Conservation (phyloP, 2,329 filamentous ascomycete species). For the Juglanconis juglandina region DNA sequence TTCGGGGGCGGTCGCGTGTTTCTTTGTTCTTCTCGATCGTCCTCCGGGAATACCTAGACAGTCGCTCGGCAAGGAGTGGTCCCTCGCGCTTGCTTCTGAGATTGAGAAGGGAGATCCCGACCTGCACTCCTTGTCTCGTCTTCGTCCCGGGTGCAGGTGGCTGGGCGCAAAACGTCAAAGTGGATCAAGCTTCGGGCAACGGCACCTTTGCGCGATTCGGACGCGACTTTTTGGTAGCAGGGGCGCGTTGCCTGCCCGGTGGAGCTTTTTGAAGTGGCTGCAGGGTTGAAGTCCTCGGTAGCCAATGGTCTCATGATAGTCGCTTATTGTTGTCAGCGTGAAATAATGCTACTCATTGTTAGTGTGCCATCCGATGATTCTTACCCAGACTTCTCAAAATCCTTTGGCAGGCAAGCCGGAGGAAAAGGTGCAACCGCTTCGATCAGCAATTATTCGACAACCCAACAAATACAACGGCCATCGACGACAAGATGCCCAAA, state of each 20-base stretch:
- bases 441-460: neutral
- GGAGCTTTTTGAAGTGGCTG: neutral
- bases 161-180: constrained; percentile 5
- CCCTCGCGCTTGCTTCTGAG: constrained; percentile 3
- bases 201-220: constrained; percentile 11
- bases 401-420: constrained; percentile 1
- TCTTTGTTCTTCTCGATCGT: neutral
- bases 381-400: neutral
- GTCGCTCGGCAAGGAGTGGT: neutral
- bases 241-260: constrained; percentile 3
- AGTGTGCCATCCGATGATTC: neutral
- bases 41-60: neutral
- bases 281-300: neutral
- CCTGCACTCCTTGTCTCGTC: neutral
- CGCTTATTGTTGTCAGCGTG: neutral
- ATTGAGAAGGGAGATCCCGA: constrained; percentile 6
- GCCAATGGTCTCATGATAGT: neutral
- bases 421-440: neutral
- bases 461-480: neutral
- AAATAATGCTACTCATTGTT: neutral
- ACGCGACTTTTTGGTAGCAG: constrained; percentile 1
- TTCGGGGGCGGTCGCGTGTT: neutral
- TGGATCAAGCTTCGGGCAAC: constrained; percentile 9
- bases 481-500: constrained; percentile 47
- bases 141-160: neutral